These are phyloP conservation scores for Stephanodiscus triporus DNA, from an alignment of 108 stramenopile genomes.

Conservation along the genomic window DNA sequence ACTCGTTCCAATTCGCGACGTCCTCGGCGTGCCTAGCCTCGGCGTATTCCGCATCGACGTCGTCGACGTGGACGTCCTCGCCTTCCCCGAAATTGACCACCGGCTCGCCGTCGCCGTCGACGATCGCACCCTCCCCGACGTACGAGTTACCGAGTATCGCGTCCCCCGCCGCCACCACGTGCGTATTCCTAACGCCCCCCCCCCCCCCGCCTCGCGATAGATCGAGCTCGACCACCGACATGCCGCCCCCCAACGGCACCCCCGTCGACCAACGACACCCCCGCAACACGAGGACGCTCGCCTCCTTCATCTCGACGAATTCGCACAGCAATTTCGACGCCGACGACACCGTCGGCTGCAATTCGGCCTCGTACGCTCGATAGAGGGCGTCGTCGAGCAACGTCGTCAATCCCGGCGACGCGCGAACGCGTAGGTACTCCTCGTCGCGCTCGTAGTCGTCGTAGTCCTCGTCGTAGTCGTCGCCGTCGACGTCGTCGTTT, in stretches of 20 bases:
- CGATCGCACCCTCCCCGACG: not conserved
- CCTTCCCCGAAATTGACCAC: not conserved
- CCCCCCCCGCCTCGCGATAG: too few relatives aligned
- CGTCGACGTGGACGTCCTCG: not conserved
- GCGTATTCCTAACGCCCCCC: too few relatives aligned
- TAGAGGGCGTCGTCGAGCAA: conserved; percentile 79
- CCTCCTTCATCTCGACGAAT: conserved; percentile 46
- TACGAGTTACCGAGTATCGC: not conserved
- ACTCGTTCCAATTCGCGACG: conserved; percentile 46
- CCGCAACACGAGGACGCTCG: conserved; percentile 28
- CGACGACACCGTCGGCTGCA: conserved; percentile 69
- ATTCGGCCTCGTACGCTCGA: conserved; percentile 69
- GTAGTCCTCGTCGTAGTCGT: not conserved
- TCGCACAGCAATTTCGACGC: conserved; percentile 55
- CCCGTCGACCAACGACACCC: conserved; percentile 45
- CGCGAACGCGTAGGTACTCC: conserved; percentile 8
- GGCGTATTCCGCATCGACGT: not conserved
- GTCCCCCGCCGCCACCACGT: not conserved
- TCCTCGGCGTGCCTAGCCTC: conserved; percentile 20
- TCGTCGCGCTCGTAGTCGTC: not conserved
- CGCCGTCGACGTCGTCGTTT: not conserved
- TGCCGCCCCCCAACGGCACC: conserved; percentile 17
- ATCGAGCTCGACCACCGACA: too few relatives aligned
- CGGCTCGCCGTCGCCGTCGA: too few relatives aligned
- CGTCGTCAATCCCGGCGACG: conserved; percentile 75